These are phyloP conservation scores for Xanthoconium purpureum DNA, from an alignment of 768 basidiomycete species.

Conservation along the genomic window DNA sequence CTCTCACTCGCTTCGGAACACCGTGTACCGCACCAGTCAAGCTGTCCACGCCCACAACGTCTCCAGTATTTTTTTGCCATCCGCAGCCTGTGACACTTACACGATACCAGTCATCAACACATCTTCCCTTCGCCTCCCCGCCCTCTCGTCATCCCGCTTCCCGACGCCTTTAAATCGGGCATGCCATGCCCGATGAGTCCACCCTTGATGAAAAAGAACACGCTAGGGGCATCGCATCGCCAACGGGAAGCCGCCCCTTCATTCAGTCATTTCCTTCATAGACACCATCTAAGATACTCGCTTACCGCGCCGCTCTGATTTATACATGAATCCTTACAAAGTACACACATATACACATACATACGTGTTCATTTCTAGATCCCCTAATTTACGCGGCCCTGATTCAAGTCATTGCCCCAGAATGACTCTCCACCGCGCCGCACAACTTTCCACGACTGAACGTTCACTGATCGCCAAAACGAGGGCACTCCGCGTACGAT, in stretches of 20 bases:
- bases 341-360: not conserved
- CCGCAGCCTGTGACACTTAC: not conserved
- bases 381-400: not conserved
- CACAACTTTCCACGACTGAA: slow-evolving; percentile 54
- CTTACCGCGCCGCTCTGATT: slow-evolving; percentile 7
- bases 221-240: not conserved
- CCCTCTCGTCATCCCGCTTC: slow-evolving; percentile 2
- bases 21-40: not conserved
- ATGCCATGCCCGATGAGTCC: slow-evolving; percentile 1
- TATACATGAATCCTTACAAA: not conserved
- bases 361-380: not conserved
- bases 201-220: not conserved
- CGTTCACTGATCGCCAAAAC: slow-evolving; percentile 46
- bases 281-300: not conserved
- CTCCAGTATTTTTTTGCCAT: not conserved
- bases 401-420: not conserved
- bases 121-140: not conserved
- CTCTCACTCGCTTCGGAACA: no score
- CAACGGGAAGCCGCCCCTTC: no score
- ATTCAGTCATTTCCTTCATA: not conserved
- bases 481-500: slow-evolving; percentile 44
- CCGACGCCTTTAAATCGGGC: not conserved
- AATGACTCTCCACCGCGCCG: slow-evolving; percentile 40
- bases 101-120: not conserved
- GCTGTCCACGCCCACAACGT: not conserved